Evolutionary conservation across 2,329 filamentous ascomycete genomes (phyloP).

Genomic region (Monosporascus sp.): DNA sequence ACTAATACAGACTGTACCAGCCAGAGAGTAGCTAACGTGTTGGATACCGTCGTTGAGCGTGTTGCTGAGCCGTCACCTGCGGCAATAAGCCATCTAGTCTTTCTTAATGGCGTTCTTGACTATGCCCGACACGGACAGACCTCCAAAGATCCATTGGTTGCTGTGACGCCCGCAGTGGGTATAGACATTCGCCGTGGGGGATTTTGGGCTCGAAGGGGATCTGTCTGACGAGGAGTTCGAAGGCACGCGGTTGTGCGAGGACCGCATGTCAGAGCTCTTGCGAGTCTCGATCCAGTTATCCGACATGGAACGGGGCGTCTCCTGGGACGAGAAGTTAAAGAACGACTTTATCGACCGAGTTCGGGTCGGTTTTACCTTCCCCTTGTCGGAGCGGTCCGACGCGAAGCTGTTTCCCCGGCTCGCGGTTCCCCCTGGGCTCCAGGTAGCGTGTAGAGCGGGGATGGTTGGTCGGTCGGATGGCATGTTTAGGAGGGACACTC

Average conservation of each 20-base stretch:
- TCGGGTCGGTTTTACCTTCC: slow-evolving; percentile 16
- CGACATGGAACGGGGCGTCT: neutral
- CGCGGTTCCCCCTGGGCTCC: slow-evolving; percentile 10
- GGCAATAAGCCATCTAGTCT: slow-evolving; percentile 8
- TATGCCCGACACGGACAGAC: slow-evolving; percentile 40
- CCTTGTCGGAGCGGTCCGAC: slow-evolving; percentile 17
- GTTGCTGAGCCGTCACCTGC: slow-evolving; percentile 5
- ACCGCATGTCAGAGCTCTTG: slow-evolving; percentile 2
- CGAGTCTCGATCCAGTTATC: slow-evolving; percentile 7
- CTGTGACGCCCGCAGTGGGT: slow-evolving; percentile 53
- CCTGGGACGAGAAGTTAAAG: slow-evolving; percentile 6
- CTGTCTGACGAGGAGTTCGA: neutral
- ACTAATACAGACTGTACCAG: slow-evolving; percentile 5
- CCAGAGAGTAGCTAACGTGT: neutral
- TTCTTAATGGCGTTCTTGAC: slow-evolving; percentile 36
- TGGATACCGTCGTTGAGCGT: neutral
- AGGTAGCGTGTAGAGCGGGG: slow-evolving; percentile 10
- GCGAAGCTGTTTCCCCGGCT: slow-evolving; percentile 20
- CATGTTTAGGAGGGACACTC: slow-evolving; percentile 13
- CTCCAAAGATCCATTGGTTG: slow-evolving; percentile 48
- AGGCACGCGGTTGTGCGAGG: slow-evolving; percentile 6
- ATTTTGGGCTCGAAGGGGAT: slow-evolving; percentile 23
- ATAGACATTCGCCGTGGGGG: slow-evolving; percentile 45
- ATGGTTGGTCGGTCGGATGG: slow-evolving; percentile 11
- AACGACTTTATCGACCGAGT: neutral